phyloP scores from a whole-genome alignment of 257 asterid species.

The Knoxia roxburghii region DNA sequence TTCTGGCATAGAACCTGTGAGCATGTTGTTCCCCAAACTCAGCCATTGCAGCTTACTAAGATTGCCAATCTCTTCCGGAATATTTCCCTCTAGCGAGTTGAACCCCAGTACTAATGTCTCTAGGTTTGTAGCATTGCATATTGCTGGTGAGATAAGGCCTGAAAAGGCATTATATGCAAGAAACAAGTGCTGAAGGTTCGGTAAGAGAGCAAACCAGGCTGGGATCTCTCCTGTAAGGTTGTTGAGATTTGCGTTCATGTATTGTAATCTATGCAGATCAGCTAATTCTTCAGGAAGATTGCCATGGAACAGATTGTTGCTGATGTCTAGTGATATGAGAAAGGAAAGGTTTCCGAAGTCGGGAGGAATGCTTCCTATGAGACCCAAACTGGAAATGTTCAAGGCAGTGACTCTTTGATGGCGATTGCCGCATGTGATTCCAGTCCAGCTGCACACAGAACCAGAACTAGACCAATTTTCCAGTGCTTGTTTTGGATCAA shows the following conservation, averaged over 20 bases:
- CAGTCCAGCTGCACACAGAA: conserved; percentile 33
- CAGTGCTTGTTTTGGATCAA: too few relatives aligned
- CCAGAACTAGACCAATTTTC: conserved; percentile 22
- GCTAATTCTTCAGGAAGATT: conserved; percentile 20
- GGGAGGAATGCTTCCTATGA: conserved; percentile 22
- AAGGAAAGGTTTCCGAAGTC: conserved; percentile 27
- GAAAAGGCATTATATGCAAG: conserved; percentile 16
- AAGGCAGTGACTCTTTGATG: conserved; percentile 19
- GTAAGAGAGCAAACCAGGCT: conserved; percentile 17
- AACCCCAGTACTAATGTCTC: conserved; percentile 14
- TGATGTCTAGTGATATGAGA: conserved; percentile 18
- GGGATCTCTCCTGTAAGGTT: conserved; percentile 23
- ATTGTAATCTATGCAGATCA: conserved; percentile 5
- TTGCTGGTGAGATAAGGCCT: conserved; percentile 9
- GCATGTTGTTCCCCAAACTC: conserved; percentile 20
- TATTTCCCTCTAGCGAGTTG: conserved; percentile 17
- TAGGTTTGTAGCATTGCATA: conserved; percentile 10
- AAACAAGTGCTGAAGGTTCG: conserved; percentile 17
- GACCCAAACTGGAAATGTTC: conserved; percentile 22
- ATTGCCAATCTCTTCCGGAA: conserved; percentile 26
- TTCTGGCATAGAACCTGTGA: conserved; percentile 16
- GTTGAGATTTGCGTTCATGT: conserved; percentile 17
- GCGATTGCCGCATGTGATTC: conserved; percentile 25
- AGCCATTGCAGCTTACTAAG: conserved; percentile 20
- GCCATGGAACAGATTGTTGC: conserved; percentile 18